phyloP scores from a whole-genome alignment of 2,329 filamentous ascomycete species.

The Ceratocystis eucalypticola region DNA sequence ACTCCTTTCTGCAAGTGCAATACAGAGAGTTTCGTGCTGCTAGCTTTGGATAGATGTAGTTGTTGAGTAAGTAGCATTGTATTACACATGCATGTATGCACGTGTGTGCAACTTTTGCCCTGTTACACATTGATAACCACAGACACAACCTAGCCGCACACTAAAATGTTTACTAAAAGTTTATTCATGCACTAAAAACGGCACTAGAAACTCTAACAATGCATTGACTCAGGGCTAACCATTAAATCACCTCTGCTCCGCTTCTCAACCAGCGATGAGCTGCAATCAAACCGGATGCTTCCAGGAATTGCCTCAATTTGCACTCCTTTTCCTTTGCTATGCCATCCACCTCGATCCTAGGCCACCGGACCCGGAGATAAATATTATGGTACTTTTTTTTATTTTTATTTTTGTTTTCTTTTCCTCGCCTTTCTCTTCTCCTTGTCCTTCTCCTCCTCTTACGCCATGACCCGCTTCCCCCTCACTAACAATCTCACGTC shows the following conservation, averaged over 20 bases:
- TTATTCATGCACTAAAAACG: constrained; percentile 5
- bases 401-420: not conserved
- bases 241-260: not conserved
- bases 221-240: not conserved
- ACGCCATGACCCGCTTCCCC: not conserved
- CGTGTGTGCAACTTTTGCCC: not conserved
- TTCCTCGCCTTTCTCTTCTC: not conserved
- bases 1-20: not conserved
- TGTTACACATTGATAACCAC: not conserved
- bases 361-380: not conserved
- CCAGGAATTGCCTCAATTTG: not conserved
- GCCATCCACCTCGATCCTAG: not conserved
- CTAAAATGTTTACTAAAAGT: constrained; percentile 5
- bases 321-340: not conserved
- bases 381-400: not conserved
- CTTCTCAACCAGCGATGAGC: not conserved
- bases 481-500: not conserved
- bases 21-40: not conserved
- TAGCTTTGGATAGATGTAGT: not conserved
- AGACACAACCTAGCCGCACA: not conserved
- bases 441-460: not conserved
- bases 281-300: constrained; percentile 3
- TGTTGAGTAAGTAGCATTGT: not conserved
- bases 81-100: not conserved
- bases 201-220: constrained; percentile 4